phyloP scores from a whole-genome alignment of 805 yeast species.

The Wickerhamiella vanderwaltii region DNA sequence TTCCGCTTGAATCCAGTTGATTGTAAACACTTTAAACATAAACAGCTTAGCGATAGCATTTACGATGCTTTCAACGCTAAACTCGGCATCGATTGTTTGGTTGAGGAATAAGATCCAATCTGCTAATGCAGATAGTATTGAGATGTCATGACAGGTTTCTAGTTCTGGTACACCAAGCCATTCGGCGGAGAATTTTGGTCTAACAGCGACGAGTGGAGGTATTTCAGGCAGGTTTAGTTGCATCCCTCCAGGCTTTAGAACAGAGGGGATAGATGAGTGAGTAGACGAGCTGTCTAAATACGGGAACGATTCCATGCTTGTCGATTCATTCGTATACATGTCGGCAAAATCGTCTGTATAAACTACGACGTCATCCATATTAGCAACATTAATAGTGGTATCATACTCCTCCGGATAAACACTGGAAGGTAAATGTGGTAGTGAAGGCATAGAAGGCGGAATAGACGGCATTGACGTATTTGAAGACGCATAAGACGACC shows the following conservation, averaged over 20 bases:
- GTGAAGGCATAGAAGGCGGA: too few relatives aligned
- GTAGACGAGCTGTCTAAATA: neutral
- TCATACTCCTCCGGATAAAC: too few relatives aligned
- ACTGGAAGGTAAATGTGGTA: too few relatives aligned
- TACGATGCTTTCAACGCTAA: conserved; percentile 9
- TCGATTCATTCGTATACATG: neutral
- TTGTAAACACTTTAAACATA: conserved; percentile 20
- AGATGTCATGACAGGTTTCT: conserved; percentile 14
- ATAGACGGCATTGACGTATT: too few relatives aligned
- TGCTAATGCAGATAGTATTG: conserved; percentile 17
- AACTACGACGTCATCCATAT: conserved; percentile 2
- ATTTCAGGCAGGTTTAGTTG: conserved; percentile 19
- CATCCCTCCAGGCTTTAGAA: conserved; percentile 12
- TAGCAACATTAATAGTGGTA: neutral
- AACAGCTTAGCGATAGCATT: conserved; percentile 20
- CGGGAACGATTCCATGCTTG: neutral
- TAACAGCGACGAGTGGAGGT: conserved; percentile 17
- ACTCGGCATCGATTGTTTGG: conserved; percentile 16
- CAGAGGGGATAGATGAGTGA: conserved; percentile 3
- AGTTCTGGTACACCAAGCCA: conserved; percentile 20
- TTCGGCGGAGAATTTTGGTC: conserved; percentile 19
- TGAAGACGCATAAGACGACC: too few relatives aligned
- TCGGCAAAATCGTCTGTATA: conserved; percentile 4
- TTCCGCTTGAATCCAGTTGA: conserved; percentile 26
- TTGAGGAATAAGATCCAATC: conserved; percentile 17